These are phyloP conservation scores for Aspergillus aculeatus DNA, from an alignment of 2,329 filamentous ascomycete genomes.

Conservation along the genomic window DNA sequence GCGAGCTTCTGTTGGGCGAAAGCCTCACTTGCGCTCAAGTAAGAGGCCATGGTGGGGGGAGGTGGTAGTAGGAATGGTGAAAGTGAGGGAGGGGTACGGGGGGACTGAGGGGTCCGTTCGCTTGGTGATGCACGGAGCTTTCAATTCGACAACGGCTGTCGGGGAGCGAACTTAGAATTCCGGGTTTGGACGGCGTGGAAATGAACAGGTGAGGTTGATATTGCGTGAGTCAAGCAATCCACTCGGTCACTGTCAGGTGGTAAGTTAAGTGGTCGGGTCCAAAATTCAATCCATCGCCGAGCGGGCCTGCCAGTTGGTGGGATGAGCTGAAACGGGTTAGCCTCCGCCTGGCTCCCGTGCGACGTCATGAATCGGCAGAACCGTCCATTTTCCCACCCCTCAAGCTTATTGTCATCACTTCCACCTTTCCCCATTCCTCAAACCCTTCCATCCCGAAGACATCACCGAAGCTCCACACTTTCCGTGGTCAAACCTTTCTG, in stretches of 20 bases:
- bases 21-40: conserved; percentile 33
- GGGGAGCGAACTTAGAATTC: background rate
- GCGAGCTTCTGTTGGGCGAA: conserved; percentile 37
- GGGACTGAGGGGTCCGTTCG: conserved; percentile 1
- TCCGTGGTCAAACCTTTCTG: background rate
- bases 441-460: background rate
- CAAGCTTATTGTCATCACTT: background rate
- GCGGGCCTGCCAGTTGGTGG: conserved; percentile 3
- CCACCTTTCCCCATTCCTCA: background rate
- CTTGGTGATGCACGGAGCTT: background rate
- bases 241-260: background rate
- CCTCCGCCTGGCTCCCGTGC: background rate
- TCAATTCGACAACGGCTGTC: background rate
- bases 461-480: background rate
- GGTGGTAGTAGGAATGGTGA: conserved; percentile 1
- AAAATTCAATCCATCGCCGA: background rate
- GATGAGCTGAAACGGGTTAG: background rate
- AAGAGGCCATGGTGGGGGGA: conserved; percentile 38
- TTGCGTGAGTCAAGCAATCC: background rate
- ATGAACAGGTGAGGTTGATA: background rate
- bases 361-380: conserved; percentile 1
- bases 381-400: too few relatives aligned
- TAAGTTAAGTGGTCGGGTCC: background rate
- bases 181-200: background rate
- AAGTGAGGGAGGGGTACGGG: conserved; percentile 2